phyloP scores from a whole-genome alignment of 352 stramenopile genomes.

The Pythium brassicae region DNA sequence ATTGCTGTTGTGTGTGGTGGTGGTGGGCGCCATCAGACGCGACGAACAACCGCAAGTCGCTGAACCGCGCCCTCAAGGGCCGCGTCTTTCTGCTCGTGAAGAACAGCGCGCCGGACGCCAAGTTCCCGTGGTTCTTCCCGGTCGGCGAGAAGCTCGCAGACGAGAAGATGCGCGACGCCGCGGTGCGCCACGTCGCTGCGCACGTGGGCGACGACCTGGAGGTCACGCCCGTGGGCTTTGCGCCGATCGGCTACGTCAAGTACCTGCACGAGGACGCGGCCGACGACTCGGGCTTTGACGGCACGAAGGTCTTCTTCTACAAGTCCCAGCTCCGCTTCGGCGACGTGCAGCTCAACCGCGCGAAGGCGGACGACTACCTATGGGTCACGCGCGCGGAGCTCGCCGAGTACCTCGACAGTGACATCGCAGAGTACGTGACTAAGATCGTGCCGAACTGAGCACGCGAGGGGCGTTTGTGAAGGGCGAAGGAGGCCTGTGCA shows the following conservation, averaged over 20 bases:
- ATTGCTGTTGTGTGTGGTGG: background rate
- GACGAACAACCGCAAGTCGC: constrained; percentile 79
- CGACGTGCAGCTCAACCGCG: constrained; percentile 54
- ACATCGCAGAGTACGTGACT: constrained; percentile 63
- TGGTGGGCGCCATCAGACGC: constrained; percentile 23
- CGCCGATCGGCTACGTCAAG: constrained; percentile 72
- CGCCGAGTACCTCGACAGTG: constrained; percentile 65
- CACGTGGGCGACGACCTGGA: constrained; percentile 42
- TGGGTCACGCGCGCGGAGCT: constrained; percentile 79
- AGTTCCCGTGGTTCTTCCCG: constrained; percentile 82
- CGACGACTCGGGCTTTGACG: constrained; percentile 41
- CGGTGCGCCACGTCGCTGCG: constrained; percentile 51
- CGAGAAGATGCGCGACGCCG: constrained; percentile 82
- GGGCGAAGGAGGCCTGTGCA: background rate
- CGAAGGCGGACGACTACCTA: constrained; percentile 67
- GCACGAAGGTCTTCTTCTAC: constrained; percentile 87
- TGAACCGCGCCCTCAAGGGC: constrained; percentile 80
- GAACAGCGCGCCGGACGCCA: constrained; percentile 30
- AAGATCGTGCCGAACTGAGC: constrained; percentile 76
- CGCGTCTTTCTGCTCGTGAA: constrained; percentile 79
- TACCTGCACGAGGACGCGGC: constrained; percentile 52
- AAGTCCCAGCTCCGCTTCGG: constrained; percentile 66
- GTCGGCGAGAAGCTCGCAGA: constrained; percentile 45
- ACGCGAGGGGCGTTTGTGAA: too few species aligned
- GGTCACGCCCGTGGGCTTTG: constrained; percentile 57